Evolutionary conservation across 129 eudicot species (phyloP).

Genomic region (Oenanthe sinensis): DNA sequence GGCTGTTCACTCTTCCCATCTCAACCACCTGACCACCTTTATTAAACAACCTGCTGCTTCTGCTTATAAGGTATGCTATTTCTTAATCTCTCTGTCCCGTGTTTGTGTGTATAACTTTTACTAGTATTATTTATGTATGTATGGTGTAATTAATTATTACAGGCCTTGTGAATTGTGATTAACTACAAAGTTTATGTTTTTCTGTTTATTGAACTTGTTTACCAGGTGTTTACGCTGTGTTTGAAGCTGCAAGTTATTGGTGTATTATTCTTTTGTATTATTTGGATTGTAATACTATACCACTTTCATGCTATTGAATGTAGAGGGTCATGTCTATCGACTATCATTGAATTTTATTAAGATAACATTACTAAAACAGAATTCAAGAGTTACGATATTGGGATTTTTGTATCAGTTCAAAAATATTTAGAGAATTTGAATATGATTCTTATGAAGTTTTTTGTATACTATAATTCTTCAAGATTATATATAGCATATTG

Average conservation of each 20-base stretch:
- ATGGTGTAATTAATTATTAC: not conserved
- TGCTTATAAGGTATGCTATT: not conserved
- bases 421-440: not conserved
- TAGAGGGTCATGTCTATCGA: too few relatives aligned
- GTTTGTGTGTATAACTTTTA: not conserved
- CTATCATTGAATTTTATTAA: not conserved
- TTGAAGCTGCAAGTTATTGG: not conserved
- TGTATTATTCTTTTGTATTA: not conserved
- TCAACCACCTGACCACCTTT: not conserved
- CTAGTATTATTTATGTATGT: not conserved
- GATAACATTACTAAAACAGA: not conserved
- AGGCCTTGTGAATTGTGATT: not conserved
- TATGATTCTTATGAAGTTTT: not conserved
- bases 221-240: not conserved
- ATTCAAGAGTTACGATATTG: not conserved
- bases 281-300: not conserved
- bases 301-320: not conserved
- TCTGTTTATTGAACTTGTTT: not conserved
- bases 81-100: not conserved
- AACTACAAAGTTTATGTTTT: not conserved
- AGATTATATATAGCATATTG: not conserved
- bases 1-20: not conserved
- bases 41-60: not conserved
- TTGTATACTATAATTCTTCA: not conserved
- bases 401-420: not conserved